These are phyloP conservation scores for Pyrus betulifolia DNA, from an alignment of 306 rosid species.

Conservation along the genomic window DNA sequence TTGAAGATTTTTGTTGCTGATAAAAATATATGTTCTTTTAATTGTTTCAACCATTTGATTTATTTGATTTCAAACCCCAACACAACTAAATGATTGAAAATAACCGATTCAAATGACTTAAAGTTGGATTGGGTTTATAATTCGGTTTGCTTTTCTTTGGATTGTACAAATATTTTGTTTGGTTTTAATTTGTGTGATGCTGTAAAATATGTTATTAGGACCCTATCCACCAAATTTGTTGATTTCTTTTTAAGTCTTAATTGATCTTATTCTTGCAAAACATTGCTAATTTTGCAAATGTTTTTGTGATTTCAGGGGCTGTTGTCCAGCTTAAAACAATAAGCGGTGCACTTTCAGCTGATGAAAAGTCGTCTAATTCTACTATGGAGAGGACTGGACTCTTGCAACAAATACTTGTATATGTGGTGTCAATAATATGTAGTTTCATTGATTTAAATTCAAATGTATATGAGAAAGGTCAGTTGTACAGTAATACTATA, in stretches of 20 bases:
- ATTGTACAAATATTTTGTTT: neutral
- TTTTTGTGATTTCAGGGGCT: slow-evolving; percentile 57
- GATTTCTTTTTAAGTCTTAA: neutral
- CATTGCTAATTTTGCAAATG: slow-evolving; percentile 16
- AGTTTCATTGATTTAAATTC: slow-evolving; percentile 71
- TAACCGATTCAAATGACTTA: neutral
- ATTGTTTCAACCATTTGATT: too few species aligned
- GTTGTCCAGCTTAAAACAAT: slow-evolving; percentile 92
- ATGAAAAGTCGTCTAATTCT: slow-evolving; percentile 53
- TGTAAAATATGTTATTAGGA: neutral
- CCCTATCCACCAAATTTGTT: neutral
- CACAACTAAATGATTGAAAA: neutral
- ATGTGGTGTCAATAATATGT: slow-evolving; percentile 64
- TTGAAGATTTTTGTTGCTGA: too few species aligned
- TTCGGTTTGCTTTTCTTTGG: neutral
- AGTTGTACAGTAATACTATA: slow-evolving; percentile 41
- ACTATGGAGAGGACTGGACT: slow-evolving; percentile 56
- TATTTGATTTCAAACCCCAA: neutral
- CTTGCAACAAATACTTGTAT: slow-evolving; percentile 65
- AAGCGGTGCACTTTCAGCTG: slow-evolving; percentile 54
- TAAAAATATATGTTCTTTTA: too few species aligned
- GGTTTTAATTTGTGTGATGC: neutral
- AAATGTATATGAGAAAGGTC: slow-evolving; percentile 40
- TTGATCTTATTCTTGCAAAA: neutral
- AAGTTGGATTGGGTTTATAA: neutral